phyloP scores from a whole-genome alignment of 352 stramenopile genomes.

The Phytophthora citrophthora region DNA sequence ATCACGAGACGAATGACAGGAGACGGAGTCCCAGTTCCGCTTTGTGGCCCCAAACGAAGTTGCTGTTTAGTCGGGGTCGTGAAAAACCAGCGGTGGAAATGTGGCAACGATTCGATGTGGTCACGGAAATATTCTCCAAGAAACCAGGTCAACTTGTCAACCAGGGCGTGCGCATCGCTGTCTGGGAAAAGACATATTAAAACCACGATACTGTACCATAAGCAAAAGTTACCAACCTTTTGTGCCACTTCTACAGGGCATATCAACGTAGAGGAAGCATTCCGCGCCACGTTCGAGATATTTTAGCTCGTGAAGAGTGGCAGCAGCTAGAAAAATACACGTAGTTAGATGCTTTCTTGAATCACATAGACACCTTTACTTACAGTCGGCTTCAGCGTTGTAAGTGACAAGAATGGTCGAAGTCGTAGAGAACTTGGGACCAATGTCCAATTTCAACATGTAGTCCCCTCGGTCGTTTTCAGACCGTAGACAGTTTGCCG shows the following conservation, averaged over 20 bases:
- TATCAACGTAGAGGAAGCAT: slow-evolving; percentile 72
- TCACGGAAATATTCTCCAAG: slow-evolving; percentile 61
- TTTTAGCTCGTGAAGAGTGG: slow-evolving; percentile 74
- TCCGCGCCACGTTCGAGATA: slow-evolving; percentile 74
- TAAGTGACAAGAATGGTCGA: slow-evolving; percentile 62
- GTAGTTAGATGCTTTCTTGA: not conserved
- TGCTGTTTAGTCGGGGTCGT: slow-evolving; percentile 62
- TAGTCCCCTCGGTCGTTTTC: slow-evolving; percentile 65
- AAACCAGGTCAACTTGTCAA: slow-evolving; percentile 58
- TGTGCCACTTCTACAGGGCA: slow-evolving; percentile 54
- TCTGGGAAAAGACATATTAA: slow-evolving; percentile 35
- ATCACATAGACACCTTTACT: slow-evolving; percentile 7
- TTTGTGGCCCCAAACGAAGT: slow-evolving; percentile 38
- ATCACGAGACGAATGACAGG: slow-evolving; percentile 69
- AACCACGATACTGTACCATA: not conserved
- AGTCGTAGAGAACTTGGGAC: slow-evolving; percentile 56
- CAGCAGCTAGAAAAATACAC: slow-evolving; percentile 44
- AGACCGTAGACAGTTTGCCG: slow-evolving; percentile 47
- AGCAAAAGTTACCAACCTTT: slow-evolving; percentile 46
- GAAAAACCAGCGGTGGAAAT: slow-evolving; percentile 73
- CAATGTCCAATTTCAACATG: slow-evolving; percentile 69
- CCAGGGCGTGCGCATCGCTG: slow-evolving; percentile 46
- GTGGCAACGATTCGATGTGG: slow-evolving; percentile 62
- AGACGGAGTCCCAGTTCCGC: slow-evolving; percentile 18
- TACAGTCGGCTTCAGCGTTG: slow-evolving; percentile 78